A percentile compares a stretch with the other conserved stretches of the same genome.
Conservation (phyloP, 352 stramenopile genomes). For the Phytophthora litchii region DNA sequence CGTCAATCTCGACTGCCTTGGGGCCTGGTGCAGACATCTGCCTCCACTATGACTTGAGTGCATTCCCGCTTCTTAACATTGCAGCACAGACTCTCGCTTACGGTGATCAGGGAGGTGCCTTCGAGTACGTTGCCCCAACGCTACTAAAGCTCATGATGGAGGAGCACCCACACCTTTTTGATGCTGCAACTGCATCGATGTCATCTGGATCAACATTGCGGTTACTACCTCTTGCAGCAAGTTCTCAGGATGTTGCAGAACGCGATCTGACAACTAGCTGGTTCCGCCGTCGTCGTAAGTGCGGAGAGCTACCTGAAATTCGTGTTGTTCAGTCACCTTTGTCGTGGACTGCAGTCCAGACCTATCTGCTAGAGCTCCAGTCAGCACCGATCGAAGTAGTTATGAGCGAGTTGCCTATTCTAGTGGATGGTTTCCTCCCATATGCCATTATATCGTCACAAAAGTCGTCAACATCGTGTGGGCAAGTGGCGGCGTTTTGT, state of each 20-base stretch:
- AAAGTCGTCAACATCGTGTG: constrained; percentile 5
- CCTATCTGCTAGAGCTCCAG: constrained; percentile 35
- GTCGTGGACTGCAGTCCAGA: constrained; percentile 38
- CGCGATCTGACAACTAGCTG: constrained; percentile 33
- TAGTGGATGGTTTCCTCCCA: constrained; percentile 44
- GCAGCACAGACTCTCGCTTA: constrained; percentile 35
- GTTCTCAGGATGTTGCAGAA: constrained; percentile 22
- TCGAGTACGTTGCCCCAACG: constrained; percentile 62
- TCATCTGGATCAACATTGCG: constrained; percentile 27
- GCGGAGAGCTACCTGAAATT: constrained; percentile 14
- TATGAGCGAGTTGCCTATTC: constrained; percentile 30
- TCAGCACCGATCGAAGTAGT: constrained; percentile 42
- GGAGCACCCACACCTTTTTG: constrained; percentile 54
- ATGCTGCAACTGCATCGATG: constrained; percentile 24
- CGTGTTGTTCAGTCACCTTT: constrained; percentile 17
- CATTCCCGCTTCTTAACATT: constrained; percentile 59
- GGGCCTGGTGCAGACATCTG: constrained; percentile 52
- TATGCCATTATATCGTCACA: constrained; percentile 32
- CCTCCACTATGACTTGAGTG: constrained; percentile 51
- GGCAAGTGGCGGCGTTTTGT: constrained; percentile 38
- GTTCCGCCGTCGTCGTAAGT: constrained; percentile 37
- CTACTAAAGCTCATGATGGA: constrained; percentile 59
- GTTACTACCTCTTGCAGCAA: constrained; percentile 32
- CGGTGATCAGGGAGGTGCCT: constrained; percentile 41
- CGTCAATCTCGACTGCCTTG: constrained; percentile 33